These are phyloP conservation scores for Sporothrix humicola DNA, from an alignment of 2,329 filamentous ascomycete genomes.

Conservation along the genomic window DNA sequence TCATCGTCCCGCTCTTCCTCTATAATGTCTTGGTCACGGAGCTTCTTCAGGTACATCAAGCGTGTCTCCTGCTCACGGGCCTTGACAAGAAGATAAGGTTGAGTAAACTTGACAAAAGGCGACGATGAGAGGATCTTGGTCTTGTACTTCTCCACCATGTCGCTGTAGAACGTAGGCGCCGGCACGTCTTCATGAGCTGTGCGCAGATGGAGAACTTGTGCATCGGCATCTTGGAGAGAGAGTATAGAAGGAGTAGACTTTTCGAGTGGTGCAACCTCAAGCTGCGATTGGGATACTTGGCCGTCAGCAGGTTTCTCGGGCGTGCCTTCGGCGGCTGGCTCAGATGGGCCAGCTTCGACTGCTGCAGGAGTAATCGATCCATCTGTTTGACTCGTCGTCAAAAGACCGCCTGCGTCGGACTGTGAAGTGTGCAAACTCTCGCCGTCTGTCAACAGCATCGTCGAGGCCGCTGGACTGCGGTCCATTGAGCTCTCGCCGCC, in stretches of 20 bases:
- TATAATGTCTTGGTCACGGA: conserved; percentile 75
- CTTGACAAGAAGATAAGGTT: conserved; percentile 90
- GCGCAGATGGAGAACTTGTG: conserved; percentile 55
- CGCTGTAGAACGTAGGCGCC: conserved; percentile 90
- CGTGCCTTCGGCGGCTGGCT: neutral
- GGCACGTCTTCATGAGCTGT: conserved; percentile 76
- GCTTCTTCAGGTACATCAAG: conserved; percentile 77
- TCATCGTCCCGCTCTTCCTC: conserved; percentile 59
- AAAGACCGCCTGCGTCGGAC: conserved; percentile 3
- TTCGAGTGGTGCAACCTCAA: conserved; percentile 31
- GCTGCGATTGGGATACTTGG: neutral
- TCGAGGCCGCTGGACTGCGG: conserved; percentile 20
- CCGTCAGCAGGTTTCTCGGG: too few species aligned
- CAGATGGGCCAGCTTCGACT: neutral
- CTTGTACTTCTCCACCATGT: conserved; percentile 91
- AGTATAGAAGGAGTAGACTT: conserved; percentile 39
- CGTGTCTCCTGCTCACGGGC: conserved; percentile 88
- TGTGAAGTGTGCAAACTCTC: conserved; percentile 20
- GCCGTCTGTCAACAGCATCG: neutral
- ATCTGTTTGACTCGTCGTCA: neutral
- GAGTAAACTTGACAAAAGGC: conserved; percentile 93
- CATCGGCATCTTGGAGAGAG: conserved; percentile 50
- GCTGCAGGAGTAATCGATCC: neutral
- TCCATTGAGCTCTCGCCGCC: neutral
- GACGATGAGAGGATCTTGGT: conserved; percentile 94